Evolutionary conservation across 768 basidiomycete species (phyloP).

Genomic region (Tephrocybe sp.): DNA sequence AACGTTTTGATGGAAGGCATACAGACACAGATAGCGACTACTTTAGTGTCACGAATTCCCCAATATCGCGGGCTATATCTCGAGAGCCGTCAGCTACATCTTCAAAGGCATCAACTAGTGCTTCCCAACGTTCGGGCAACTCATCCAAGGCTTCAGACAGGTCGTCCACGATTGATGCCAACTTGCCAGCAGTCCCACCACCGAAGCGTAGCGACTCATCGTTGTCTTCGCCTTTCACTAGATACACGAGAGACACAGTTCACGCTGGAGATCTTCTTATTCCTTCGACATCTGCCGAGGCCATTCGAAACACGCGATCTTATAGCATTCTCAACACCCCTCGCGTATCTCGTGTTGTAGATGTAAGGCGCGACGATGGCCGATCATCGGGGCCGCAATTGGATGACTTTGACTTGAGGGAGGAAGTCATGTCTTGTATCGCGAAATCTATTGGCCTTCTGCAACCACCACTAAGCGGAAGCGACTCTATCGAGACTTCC

Average conservation of each 20-base stretch:
- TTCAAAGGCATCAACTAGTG: constrained; percentile 3
- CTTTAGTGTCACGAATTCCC: constrained; percentile 38
- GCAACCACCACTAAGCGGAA: constrained; percentile 76
- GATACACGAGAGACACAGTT: constrained; percentile 52
- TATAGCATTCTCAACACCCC: constrained; percentile 53
- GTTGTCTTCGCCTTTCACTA: constrained; percentile 19
- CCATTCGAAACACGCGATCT: constrained; percentile 44
- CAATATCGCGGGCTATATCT: constrained; percentile 21
- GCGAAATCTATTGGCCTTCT: constrained; percentile 94
- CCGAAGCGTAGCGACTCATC: constrained; percentile 11
- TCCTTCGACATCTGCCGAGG: constrained; percentile 49
- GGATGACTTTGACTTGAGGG: constrained; percentile 90
- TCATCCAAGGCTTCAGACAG: constrained; percentile 3
- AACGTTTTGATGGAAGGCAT: constrained; percentile 74
- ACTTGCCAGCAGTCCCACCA: constrained; percentile 5
- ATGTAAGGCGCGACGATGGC: constrained; percentile 20
- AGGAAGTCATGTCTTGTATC: constrained; percentile 96
- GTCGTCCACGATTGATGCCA: constrained; percentile 9
- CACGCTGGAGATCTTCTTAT: constrained; percentile 78
- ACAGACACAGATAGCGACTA: constrained; percentile 59
- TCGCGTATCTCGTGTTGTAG: constrained; percentile 31
- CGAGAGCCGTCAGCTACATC: constrained; percentile 22
- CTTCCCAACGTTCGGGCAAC: constrained; percentile 21
- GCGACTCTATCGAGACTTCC: constrained; percentile 63
- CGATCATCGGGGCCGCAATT: constrained; percentile 31